Percentiles rank a stretch among this genome's conserved stretches.
phyloP scores from a whole-genome alignment of 2,329 filamentous ascomycete species.

The Botrytis sinoallii region DNA sequence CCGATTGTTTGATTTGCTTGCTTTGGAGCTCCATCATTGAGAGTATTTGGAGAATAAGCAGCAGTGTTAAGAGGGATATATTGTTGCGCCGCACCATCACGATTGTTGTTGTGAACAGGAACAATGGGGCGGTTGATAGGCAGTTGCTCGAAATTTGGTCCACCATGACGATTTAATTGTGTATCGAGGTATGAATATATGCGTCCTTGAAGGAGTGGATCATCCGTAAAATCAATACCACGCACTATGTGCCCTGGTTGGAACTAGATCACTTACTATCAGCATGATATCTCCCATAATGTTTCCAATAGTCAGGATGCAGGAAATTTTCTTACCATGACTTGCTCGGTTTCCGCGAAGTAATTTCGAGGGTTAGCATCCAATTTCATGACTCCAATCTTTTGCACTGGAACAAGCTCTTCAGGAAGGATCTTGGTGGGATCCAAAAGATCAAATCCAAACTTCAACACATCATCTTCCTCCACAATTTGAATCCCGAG shows the following conservation, averaged over 20 bases:
- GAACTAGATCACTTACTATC: neutral
- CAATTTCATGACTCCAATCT: constrained; percentile 47
- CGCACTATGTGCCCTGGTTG: constrained; percentile 59
- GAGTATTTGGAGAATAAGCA: constrained; percentile 64
- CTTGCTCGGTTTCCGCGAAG: constrained; percentile 65
- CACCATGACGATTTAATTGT: constrained; percentile 53
- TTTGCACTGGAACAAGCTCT: constrained; percentile 44
- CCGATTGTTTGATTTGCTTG: constrained; percentile 64
- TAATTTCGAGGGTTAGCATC: constrained; percentile 49
- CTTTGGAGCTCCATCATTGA: constrained; percentile 60
- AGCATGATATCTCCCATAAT: neutral
- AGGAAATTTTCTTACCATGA: constrained; percentile 36
- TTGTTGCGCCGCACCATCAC: constrained; percentile 67
- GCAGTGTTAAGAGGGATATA: constrained; percentile 65
- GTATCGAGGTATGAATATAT: constrained; percentile 68
- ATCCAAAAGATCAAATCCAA: constrained; percentile 52
- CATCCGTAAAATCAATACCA: constrained; percentile 64
- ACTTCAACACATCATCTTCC: constrained; percentile 49
- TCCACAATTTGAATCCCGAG: constrained; percentile 53
- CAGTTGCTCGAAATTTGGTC: constrained; percentile 54
- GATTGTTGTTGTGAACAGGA: constrained; percentile 56
- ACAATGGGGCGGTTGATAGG: constrained; percentile 42
- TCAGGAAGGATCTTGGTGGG: constrained; percentile 54
- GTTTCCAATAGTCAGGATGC: neutral
- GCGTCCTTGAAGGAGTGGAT: constrained; percentile 64